Evolutionary conservation across 306 rosid species (phyloP).

Genomic region (Gastrolobium bilobum): DNA sequence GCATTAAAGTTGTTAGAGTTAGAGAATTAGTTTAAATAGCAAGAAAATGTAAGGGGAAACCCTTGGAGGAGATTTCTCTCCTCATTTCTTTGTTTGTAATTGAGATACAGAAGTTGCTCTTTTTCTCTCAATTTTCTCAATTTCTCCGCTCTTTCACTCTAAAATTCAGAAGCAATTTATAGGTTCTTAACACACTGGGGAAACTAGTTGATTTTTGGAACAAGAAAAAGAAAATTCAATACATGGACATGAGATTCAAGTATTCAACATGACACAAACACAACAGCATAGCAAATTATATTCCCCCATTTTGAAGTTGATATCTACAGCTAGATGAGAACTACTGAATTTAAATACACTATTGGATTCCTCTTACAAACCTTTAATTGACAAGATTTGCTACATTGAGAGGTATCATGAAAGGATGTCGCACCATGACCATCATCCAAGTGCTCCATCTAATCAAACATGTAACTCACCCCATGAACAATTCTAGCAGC

Average conservation of each 20-base stretch:
- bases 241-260: background rate
- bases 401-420: slow-evolving; percentile 52
- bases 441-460: slow-evolving; percentile 65
- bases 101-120: no score
- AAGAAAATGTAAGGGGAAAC: no score
- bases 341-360: slow-evolving; percentile 29
- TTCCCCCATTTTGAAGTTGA: background rate
- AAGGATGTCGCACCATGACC: slow-evolving; percentile 44
- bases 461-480: slow-evolving; percentile 50
- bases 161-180: no score
- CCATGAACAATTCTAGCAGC: slow-evolving; percentile 39
- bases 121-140: no score
- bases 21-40: no score
- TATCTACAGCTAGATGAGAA: slow-evolving; percentile 31
- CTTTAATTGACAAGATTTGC: slow-evolving; percentile 75
- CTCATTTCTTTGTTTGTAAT: no score
- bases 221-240: background rate
- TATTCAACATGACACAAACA: background rate
- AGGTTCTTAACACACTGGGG: background rate
- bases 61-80: no score
- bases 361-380: slow-evolving; percentile 55
- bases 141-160: no score
- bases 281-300: slow-evolving; percentile 6
- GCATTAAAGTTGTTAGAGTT: no score
- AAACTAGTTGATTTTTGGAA: slow-evolving; percentile 13